phyloP scores from a whole-genome alignment of 2,329 filamentous ascomycete species.

The Neopestalotiopsis rosae region DNA sequence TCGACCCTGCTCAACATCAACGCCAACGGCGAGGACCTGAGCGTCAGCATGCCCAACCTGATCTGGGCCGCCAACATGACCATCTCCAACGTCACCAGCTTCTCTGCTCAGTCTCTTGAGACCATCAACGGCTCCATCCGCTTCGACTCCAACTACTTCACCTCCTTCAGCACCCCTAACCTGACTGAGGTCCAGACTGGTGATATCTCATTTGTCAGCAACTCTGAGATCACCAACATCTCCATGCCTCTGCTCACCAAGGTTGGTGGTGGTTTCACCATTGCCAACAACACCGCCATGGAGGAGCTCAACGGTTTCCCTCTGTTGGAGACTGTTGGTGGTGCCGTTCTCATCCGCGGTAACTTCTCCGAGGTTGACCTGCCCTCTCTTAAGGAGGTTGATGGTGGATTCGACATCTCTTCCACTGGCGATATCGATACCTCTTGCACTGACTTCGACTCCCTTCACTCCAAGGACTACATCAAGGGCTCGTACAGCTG shows the following conservation, averaged over 20 bases:
- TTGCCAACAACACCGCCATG: conserved; percentile 87
- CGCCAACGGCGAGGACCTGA: conserved; percentile 78
- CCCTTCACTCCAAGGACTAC: conserved; percentile 45
- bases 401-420: conserved; percentile 73
- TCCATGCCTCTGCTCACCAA: conserved; percentile 71
- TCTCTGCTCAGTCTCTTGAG: conserved; percentile 75
- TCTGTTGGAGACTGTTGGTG: conserved; percentile 70
- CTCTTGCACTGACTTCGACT: conserved; percentile 61
- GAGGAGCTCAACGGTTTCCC: conserved; percentile 69
- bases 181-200: conserved; percentile 69
- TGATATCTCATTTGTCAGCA: conserved; percentile 67
- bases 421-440: conserved; percentile 65
- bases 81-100: conserved; percentile 77
- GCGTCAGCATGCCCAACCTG: conserved; percentile 79
- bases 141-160: conserved; percentile 81
- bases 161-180: conserved; percentile 68
- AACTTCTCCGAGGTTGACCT: conserved; percentile 78
- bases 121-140: conserved; percentile 79
- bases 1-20: conserved; percentile 73
- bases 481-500: conserved; percentile 58
- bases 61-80: conserved; percentile 80
- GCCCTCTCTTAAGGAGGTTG: conserved; percentile 69
- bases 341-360: conserved; percentile 85
- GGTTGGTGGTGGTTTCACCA: conserved; percentile 79
- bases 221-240: conserved; percentile 72